These are phyloP conservation scores for Lecanicillium sp. DNA, from an alignment of 2,329 filamentous ascomycete species.

Conservation along the genomic window DNA sequence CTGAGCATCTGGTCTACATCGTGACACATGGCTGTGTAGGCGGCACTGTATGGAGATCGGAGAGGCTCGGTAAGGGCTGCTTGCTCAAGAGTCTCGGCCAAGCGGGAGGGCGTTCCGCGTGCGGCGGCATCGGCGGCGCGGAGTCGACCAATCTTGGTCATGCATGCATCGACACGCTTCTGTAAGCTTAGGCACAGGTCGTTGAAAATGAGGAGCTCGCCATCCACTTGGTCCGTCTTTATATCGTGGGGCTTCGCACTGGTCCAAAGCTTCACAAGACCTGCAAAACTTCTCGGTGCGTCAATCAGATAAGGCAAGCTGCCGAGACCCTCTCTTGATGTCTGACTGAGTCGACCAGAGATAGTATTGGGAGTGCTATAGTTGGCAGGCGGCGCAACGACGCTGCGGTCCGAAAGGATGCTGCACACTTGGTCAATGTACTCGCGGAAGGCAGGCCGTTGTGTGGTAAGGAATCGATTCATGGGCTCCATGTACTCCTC, in stretches of 20 bases:
- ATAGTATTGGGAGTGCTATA: constrained; percentile 94
- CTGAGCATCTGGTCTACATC: constrained; percentile 36
- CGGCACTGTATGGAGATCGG: constrained; percentile 4
- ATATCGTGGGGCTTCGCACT: constrained; percentile 43
- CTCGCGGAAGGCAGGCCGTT: constrained; percentile 74
- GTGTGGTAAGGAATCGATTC: constrained; percentile 76
- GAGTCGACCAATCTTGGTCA: constrained; percentile 41
- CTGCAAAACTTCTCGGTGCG: constrained; percentile 76
- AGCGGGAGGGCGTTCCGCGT: constrained; percentile 28
- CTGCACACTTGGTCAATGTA: constrained; percentile 85
- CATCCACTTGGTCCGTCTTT: constrained; percentile 31
- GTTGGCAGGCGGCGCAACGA: constrained; percentile 64
- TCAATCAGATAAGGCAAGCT: constrained; percentile 91
- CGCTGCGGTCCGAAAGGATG: constrained; percentile 65
- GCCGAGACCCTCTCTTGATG: constrained; percentile 84
- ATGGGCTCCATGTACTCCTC: constrained; percentile 99
- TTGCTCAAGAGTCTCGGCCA: constrained; percentile 45
- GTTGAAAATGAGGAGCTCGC: constrained; percentile 49
- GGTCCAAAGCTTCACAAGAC: constrained; percentile 75
- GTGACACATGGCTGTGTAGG: constrained; percentile 20
- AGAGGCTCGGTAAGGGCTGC: constrained; percentile 28
- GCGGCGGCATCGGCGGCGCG: constrained; percentile 32
- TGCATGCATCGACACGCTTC: constrained; percentile 44
- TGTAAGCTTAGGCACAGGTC: constrained; percentile 45
- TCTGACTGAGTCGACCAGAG: constrained; percentile 70